These are phyloP conservation scores for Aspergillus bertholletiae DNA, from an alignment of 495 filamentous ascomycete genomes.

Conservation along the genomic window DNA sequence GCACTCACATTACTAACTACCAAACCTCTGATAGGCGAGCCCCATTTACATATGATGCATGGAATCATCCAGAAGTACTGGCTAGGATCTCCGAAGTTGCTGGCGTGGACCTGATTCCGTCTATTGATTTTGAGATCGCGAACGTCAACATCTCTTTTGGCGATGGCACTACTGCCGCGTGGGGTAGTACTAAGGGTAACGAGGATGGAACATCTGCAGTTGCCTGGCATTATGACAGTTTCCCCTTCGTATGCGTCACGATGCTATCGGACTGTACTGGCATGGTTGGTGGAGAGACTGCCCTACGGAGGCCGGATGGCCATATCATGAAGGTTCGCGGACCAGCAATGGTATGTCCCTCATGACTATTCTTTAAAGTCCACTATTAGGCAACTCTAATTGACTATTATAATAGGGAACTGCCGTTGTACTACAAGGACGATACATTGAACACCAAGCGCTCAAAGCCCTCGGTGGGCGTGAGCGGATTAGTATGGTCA, in stretches of 20 bases:
- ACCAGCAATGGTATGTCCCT: constrained; percentile 54
- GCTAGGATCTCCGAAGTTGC: constrained; percentile 64
- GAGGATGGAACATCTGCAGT: constrained; percentile 50
- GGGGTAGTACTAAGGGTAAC: constrained; percentile 25
- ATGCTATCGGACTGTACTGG: constrained; percentile 70
- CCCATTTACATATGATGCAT: constrained; percentile 66
- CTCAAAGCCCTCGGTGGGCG: constrained; percentile 56
- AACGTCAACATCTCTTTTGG: constrained; percentile 68
- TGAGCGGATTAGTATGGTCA: constrained; percentile 72
- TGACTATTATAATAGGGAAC: constrained; percentile 58
- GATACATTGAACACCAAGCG: constrained; percentile 69
- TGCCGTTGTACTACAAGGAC: constrained; percentile 65
- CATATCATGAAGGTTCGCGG: constrained; percentile 66
- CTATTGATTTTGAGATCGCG: constrained; percentile 68
- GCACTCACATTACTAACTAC: too few species aligned
- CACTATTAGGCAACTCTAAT: too few species aligned
- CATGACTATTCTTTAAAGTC: too few species aligned
- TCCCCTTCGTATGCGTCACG: constrained; percentile 73
- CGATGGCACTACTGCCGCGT: constrained; percentile 39
- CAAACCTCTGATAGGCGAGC: constrained; percentile 42
- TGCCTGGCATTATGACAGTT: constrained; percentile 71
- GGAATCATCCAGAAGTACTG: constrained; percentile 62
- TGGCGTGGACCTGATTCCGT: constrained; percentile 63
- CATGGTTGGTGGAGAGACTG: constrained; percentile 75
- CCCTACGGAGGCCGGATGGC: constrained; percentile 54